These are phyloP conservation scores for Mikania micrantha DNA, from an alignment of 129 eudicot genomes.

Conservation along the genomic window DNA sequence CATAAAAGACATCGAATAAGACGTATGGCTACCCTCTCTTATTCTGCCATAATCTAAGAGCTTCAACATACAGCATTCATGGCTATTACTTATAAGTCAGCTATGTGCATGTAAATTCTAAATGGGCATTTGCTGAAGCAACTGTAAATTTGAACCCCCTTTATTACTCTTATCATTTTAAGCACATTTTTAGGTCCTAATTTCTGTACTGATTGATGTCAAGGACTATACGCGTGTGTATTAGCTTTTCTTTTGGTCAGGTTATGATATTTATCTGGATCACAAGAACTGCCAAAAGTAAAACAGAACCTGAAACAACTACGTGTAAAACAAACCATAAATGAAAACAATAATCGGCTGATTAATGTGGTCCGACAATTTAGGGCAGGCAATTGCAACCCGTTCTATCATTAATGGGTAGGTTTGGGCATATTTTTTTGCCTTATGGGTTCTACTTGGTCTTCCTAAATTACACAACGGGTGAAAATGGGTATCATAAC, in stretches of 20 bases:
- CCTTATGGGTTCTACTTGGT: too few relatives aligned
- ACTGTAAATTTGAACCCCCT: slow-evolving; percentile 27
- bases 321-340: neutral
- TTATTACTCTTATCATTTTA: slow-evolving; percentile 4
- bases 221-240: neutral
- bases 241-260: neutral
- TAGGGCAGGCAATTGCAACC: too few relatives aligned
- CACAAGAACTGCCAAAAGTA: neutral
- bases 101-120: slow-evolving; percentile 21
- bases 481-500: too few relatives aligned
- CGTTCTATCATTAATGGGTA: too few relatives aligned
- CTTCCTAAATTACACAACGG: too few relatives aligned
- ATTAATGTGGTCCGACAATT: neutral
- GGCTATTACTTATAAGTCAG: slow-evolving; percentile 9
- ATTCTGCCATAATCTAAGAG: neutral
- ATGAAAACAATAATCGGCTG: neutral
- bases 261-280: neutral
- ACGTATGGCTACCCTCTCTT: neutral
- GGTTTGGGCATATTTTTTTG: too few relatives aligned
- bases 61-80: slow-evolving; percentile 1
- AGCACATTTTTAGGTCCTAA: neutral
- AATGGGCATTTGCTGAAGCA: slow-evolving; percentile 21
- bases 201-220: neutral
- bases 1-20: slow-evolving; percentile 76
- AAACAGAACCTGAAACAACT: neutral